Base-by-base conservation (phyloP, 495 filamentous ascomycete species). In the Neurospora hispaniola region DNA sequence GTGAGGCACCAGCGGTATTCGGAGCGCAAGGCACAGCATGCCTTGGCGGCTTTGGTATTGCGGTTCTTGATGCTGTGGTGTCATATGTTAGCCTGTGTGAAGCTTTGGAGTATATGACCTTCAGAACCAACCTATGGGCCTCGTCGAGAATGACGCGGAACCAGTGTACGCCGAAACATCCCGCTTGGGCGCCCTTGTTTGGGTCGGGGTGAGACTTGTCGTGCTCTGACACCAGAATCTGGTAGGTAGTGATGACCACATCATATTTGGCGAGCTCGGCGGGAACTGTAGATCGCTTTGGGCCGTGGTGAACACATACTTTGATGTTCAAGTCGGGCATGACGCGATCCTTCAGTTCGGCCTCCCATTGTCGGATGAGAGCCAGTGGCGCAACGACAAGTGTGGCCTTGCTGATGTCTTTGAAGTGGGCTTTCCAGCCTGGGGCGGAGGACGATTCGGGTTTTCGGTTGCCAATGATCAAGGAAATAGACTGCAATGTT, bases 211-310 rank as follows among this genome's bases (percentile, higher is more conserved):
- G 88, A 42, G 89, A 88, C 73, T 88, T 88, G 3, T 88, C 90
- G 73, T 94, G 89, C 75, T 99, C 96, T 3, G 96, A 97, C 16
- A 94, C 93, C 3, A 99, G 84, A 48, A 95, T 95, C 74, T 97
- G 93, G 76, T 98, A 99, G 2, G 96, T 99, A 1, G 96, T 98
- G 76, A 99, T 96, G 54, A 99, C 96, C 6, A 99, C 93, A 79
- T 99, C 96, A 78, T 97, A 97, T 70, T 88, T 87, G 76, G 90
- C 90, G 42, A 99, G 84, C 27, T 92, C 89, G 68, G 87, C 84
- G 73, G 88, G 88, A 4, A 89, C 85, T 77, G 97, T 98, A 3
- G 93, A 91, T 5, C 96, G 91, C 70, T 89, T 88, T 3, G 92
- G 87, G 6, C 96, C 96, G 77, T 99, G 96, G 77, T 99, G 97